A percentile compares a stretch with the other conserved stretches of the same genome.
Evolutionary conservation across 2,329 filamentous ascomycete species (phyloP).

Genomic region (Exophiala viscosa): DNA sequence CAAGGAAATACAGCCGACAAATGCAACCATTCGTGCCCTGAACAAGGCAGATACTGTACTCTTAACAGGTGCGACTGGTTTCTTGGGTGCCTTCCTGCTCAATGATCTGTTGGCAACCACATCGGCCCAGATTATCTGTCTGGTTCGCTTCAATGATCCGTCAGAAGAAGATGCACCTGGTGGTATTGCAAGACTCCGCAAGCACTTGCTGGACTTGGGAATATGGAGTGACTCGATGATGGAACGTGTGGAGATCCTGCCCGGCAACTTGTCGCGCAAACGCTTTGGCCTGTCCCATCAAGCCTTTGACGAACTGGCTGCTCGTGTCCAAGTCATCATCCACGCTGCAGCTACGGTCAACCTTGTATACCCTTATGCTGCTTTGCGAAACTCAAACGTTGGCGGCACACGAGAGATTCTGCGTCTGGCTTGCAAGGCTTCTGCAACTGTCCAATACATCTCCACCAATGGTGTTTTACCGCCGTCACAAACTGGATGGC

Average conservation of each 20-base stretch:
- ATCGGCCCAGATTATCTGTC: slow-evolving; percentile 65
- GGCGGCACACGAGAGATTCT: slow-evolving; percentile 74
- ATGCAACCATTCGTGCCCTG: slow-evolving; percentile 55
- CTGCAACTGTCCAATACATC: slow-evolving; percentile 71
- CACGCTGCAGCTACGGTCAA: slow-evolving; percentile 77
- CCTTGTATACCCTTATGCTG: slow-evolving; percentile 72
- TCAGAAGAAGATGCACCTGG: slow-evolving; percentile 60
- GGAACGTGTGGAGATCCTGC: slow-evolving; percentile 71
- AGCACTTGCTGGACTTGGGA: slow-evolving; percentile 72
- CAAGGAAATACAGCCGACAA: slow-evolving; percentile 61
- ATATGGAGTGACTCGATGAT: slow-evolving; percentile 74
- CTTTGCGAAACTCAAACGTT: slow-evolving; percentile 69
- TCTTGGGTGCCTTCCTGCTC: slow-evolving; percentile 71
- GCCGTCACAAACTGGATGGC: slow-evolving; percentile 65
- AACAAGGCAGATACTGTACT: slow-evolving; percentile 66
- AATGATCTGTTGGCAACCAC: slow-evolving; percentile 65
- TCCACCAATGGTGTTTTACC: slow-evolving; percentile 79
- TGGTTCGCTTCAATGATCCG: slow-evolving; percentile 69
- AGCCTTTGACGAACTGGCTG: slow-evolving; percentile 62
- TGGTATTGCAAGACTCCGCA: slow-evolving; percentile 68
- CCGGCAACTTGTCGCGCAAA: slow-evolving; percentile 67
- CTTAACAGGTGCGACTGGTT: slow-evolving; percentile 72
- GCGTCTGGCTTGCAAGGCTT: slow-evolving; percentile 63
- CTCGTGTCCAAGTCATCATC: slow-evolving; percentile 67
- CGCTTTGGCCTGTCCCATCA: slow-evolving; percentile 65